Percentiles rank a stretch among this genome's conserved stretches.
phyloP scores from a whole-genome alignment of 768 basidiomycete genomes.

The Termitomyces sp. region DNA sequence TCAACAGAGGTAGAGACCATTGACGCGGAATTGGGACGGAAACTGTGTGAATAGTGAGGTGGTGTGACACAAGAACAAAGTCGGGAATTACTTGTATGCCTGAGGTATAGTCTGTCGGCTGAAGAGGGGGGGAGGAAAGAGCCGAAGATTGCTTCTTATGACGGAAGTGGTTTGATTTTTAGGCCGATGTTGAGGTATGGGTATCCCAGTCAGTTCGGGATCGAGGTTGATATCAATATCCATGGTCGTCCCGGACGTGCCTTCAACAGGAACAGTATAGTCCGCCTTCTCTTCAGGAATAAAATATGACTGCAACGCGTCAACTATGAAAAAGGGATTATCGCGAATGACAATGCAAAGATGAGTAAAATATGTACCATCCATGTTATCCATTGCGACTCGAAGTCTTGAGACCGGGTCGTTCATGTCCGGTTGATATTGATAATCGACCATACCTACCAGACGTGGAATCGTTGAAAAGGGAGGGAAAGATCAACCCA shows the following conservation, averaged over 20 bases:
- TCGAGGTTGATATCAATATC: conserved; percentile 46
- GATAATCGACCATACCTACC: conserved; percentile 91
- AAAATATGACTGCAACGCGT: conserved; percentile 64
- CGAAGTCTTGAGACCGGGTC: conserved; percentile 73
- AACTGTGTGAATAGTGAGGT: conserved; percentile 37
- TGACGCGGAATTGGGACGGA: conserved; percentile 75
- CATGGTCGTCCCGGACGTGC: conserved; percentile 16
- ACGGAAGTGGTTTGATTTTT: conserved; percentile 8
- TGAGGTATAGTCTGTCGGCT: conserved; percentile 77
- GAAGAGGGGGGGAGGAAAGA: conserved; percentile 89
- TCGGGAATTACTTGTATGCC: conserved; percentile 63
- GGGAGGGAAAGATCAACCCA: neutral
- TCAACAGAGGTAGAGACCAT: conserved; percentile 63
- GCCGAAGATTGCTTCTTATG: conserved; percentile 57
- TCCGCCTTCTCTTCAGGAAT: conserved; percentile 70
- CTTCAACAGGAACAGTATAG: conserved; percentile 37
- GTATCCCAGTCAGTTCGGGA: conserved; percentile 35
- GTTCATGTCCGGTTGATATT: conserved; percentile 71
- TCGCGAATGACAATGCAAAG: neutral
- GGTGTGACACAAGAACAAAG: neutral
- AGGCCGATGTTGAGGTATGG: conserved; percentile 7
- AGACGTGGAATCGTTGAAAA: neutral
- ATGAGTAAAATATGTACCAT: conserved; percentile 52
- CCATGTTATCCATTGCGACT: conserved; percentile 71
- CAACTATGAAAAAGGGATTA: conserved; percentile 45